phyloP scores from a whole-genome alignment of 1,284 basidiomycete species.

The Trametes sp. region DNA sequence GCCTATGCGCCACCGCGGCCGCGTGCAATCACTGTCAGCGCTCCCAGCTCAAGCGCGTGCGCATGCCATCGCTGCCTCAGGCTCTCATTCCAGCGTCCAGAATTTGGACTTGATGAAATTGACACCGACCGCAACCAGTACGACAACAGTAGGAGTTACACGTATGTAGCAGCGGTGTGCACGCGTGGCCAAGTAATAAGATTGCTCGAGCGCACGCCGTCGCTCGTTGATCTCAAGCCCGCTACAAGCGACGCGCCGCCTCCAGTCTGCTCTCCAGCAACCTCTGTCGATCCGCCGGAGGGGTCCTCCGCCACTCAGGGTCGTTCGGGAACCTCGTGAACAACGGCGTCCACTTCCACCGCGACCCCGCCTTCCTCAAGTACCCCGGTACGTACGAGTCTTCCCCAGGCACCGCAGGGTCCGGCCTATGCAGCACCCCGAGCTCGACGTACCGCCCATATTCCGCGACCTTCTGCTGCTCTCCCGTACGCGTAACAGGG shows the following conservation, averaged over 20 bases:
- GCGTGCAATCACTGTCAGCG: no score
- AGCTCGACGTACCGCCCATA: neutral
- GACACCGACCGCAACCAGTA: no score
- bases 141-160: no score
- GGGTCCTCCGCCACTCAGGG: neutral
- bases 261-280: neutral
- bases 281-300: neutral
- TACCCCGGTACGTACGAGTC: neutral
- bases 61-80: no score
- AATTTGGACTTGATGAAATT: no score
- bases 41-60: no score
- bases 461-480: neutral
- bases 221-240: neutral
- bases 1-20: no score
- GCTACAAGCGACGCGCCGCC: neutral
- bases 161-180: no score
- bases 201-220: no score
- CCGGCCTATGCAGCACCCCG: neutral
- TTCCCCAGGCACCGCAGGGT: neutral
- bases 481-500: neutral
- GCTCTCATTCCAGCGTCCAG: no score
- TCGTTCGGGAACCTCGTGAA: neutral
- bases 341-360: neutral
- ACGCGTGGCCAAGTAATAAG: no score
- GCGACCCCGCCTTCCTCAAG: neutral